These are phyloP conservation scores for Herpetospermum pedunculosum DNA, from an alignment of 306 rosid species.

Conservation along the genomic window DNA sequence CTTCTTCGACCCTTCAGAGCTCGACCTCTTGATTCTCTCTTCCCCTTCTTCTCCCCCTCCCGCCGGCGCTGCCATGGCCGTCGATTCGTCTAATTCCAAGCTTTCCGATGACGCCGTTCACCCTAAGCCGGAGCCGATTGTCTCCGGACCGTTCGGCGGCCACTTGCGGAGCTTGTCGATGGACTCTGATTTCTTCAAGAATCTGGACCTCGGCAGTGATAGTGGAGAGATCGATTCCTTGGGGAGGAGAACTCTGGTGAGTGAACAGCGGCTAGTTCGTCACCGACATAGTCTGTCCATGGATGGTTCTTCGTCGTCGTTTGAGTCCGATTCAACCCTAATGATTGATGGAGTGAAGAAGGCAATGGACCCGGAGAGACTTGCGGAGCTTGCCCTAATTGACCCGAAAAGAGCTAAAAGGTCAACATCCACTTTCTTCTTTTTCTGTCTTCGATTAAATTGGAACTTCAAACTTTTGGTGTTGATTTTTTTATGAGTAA, in stretches of 20 bases:
- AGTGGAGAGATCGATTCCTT: slow-evolving; percentile 13
- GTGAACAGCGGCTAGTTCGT: slow-evolving; percentile 34
- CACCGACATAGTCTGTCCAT: slow-evolving; percentile 77
- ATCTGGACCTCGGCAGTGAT: slow-evolving; percentile 27
- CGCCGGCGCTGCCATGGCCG: slow-evolving; percentile 17
- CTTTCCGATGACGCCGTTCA: slow-evolving; percentile 45
- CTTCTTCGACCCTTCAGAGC: slow-evolving; percentile 81
- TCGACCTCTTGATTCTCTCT: slow-evolving; percentile 64
- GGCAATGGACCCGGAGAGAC: slow-evolving; percentile 72
- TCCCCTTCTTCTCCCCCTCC: slow-evolving; percentile 26
- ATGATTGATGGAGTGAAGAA: slow-evolving; percentile 60
- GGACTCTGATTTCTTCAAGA: slow-evolving; percentile 84
- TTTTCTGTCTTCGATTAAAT: neutral
- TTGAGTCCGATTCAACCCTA: slow-evolving; percentile 42
- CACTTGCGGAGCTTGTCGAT: slow-evolving; percentile 78
- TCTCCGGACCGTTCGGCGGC: slow-evolving; percentile 12
- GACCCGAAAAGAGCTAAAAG: slow-evolving; percentile 93
- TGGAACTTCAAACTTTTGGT: neutral
- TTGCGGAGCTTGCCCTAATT: slow-evolving; percentile 79
- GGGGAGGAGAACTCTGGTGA: slow-evolving; percentile 19
- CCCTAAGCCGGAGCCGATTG: slow-evolving; percentile 20
- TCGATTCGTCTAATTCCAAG: slow-evolving; percentile 23
- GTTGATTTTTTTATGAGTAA: neutral
- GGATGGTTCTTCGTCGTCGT: slow-evolving; percentile 64
- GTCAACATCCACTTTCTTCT: slow-evolving; percentile 14